These are phyloP conservation scores for Suillus subaureus DNA, from an alignment of 768 basidiomycete genomes.

Conservation along the genomic window DNA sequence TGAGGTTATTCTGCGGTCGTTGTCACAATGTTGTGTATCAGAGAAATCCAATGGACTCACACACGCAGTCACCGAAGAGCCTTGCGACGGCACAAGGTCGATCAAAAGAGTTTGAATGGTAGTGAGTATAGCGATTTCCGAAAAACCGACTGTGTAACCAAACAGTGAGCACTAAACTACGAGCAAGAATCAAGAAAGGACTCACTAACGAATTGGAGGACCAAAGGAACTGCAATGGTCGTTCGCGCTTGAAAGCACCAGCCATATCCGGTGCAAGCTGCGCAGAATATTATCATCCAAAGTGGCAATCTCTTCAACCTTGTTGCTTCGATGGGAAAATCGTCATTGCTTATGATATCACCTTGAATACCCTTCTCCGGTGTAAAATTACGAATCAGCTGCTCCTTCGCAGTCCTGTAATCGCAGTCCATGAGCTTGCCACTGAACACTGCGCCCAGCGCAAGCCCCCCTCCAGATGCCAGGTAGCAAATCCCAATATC, in stretches of 20 bases:
- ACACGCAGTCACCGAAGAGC: slow-evolving; percentile 66
- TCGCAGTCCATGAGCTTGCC: slow-evolving; percentile 66
- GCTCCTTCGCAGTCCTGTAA: slow-evolving; percentile 43
- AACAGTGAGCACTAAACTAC: neutral
- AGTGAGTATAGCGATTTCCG: slow-evolving; percentile 51
- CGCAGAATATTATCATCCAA: slow-evolving; percentile 39
- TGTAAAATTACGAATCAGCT: slow-evolving; percentile 4
- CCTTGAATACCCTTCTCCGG: slow-evolving; percentile 23
- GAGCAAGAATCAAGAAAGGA: slow-evolving; percentile 1
- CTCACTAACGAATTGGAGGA: slow-evolving; percentile 44
- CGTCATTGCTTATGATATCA: slow-evolving; percentile 27
- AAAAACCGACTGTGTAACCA: slow-evolving; percentile 47
- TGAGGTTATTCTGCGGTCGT: slow-evolving; percentile 59
- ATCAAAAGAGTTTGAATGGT: slow-evolving; percentile 58
- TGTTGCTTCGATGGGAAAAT: slow-evolving; percentile 60
- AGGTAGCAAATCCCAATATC: slow-evolving; percentile 75
- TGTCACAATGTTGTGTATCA: neutral
- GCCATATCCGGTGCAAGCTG: slow-evolving; percentile 50
- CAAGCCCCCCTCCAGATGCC: slow-evolving; percentile 68
- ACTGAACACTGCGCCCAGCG: slow-evolving; percentile 52
- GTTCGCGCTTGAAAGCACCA: slow-evolving; percentile 52
- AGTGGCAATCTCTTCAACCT: slow-evolving; percentile 50
- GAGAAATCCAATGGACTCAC: slow-evolving; percentile 39
- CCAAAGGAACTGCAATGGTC: slow-evolving; percentile 49
- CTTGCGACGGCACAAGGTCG: slow-evolving; percentile 57